Base-by-base conservation (phyloP, 2,329 filamentous ascomycete species). In the Venturia asperata region DNA sequence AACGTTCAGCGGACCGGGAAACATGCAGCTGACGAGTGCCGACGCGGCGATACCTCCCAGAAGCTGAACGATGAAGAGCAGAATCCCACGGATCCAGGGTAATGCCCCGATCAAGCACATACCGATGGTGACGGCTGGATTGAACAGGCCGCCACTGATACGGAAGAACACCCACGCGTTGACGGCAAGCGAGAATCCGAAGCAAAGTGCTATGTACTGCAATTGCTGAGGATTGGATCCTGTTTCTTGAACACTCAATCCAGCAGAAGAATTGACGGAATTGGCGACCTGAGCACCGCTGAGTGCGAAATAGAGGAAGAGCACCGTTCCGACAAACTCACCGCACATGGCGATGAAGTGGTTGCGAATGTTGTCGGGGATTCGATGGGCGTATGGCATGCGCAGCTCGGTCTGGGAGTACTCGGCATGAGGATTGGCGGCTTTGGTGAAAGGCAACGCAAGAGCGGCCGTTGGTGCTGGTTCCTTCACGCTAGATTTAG, bases 1-100 rank as follows among this genome's bases (percentile, higher is more conserved):
- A 1, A 80, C 76, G 47, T 77, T 77, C 45, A 82, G 73, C 10
- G 72, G 70, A 52, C 78, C 79, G 1, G 78, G 77, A 68, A 81
- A 80, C 0, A 82, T 71, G 64, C 70, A 76, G 6, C 70, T 69
- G 0, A 80, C 79, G 10, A 81, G 70, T 5, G 77, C 77, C 0
- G 80, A 76, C 1, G 79, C 77, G 21, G 69, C 69, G 27, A 77
- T 76, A 1, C 70, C 72, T 5, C 71, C 76, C 2, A 70, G 62
- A 34, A 75, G 71, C 65, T 78, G 76, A 5, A 72, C 70, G 27
- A 75, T 63, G 43, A 71, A 69, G 6, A 77, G 68, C 17, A 76
- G 63, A 1, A 69, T 47, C 30, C 72, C 74, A n/a, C 76, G 70
- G 11, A 72, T 65, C 65, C 69, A 70, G 1, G 71, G 69, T 13